These are phyloP conservation scores for Microbotryum lychnidis-dioicae DNA, from an alignment of 1,284 basidiomycete species.

Conservation along the genomic window DNA sequence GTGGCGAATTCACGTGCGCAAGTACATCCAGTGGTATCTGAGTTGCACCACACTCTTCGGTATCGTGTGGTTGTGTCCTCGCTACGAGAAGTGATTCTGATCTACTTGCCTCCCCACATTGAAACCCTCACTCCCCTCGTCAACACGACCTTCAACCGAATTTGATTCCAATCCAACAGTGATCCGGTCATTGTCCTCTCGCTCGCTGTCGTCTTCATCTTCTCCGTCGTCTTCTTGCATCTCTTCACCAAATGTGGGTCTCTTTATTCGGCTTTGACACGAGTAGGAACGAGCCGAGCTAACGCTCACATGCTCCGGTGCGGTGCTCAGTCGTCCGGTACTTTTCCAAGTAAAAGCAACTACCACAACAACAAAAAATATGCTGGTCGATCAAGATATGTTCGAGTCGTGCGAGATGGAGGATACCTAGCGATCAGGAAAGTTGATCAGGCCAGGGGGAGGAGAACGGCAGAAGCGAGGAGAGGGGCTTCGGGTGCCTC, in stretches of 20 bases:
- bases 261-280: neutral
- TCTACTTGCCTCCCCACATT: neutral
- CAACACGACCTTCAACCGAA: slow-evolving; percentile 5
- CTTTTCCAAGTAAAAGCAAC: slow-evolving; percentile 19
- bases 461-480: too few species aligned
- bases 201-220: slow-evolving; percentile 94
- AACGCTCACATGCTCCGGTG: neutral
- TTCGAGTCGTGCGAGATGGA: too few species aligned
- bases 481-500: too few species aligned
- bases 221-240: slow-evolving; percentile 97
- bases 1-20: neutral
- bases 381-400: too few species aligned
- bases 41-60: neutral
- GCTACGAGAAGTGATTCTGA: neutral
- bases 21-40: neutral
- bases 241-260: slow-evolving; percentile 67
- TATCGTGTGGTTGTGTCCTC: neutral
- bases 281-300: neutral
- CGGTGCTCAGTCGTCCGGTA: slow-evolving; percentile 13
- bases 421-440: too few species aligned
- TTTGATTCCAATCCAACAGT: slow-evolving; percentile 44
- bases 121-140: neutral
- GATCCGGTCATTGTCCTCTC: slow-evolving; percentile 98
- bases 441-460: too few species aligned
- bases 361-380: too few species aligned